These are phyloP conservation scores for Penicillium sp. DNA, from an alignment of 2,329 filamentous ascomycete genomes.

Conservation along the genomic window DNA sequence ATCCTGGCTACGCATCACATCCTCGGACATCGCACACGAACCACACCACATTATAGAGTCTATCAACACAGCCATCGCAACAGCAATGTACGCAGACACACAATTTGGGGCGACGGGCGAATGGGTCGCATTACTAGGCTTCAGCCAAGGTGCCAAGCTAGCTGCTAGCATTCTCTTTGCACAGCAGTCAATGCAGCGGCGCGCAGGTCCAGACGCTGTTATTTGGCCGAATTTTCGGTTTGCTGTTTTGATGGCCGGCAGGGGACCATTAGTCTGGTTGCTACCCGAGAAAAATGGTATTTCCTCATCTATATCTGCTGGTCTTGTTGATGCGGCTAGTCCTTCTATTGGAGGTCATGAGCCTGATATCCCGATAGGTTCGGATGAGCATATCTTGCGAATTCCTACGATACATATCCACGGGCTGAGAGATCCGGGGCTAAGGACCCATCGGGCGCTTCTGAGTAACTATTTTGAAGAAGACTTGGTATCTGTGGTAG, in stretches of 20 bases:
- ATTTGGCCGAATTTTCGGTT: background rate
- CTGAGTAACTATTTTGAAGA: background rate
- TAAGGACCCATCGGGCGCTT: background rate
- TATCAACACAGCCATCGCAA: background rate
- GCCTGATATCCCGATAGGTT: background rate
- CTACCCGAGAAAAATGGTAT: background rate
- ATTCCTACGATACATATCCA: background rate
- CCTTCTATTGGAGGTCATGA: background rate
- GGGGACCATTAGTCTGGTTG: background rate
- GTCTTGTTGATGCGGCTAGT: background rate
- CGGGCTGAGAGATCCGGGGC: background rate
- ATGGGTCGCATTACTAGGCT: background rate
- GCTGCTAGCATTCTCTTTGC: background rate
- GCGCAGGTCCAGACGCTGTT: background rate
- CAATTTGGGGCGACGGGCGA: background rate
- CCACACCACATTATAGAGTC: background rate
- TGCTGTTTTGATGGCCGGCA: background rate
- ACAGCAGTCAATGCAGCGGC: background rate
- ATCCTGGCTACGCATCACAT: conserved; percentile 49
- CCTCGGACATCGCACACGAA: background rate
- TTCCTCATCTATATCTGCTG: background rate
- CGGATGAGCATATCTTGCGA: background rate
- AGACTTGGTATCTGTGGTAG: background rate
- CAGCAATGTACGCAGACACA: background rate
- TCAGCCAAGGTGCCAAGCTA: background rate